Base-by-base conservation (phyloP, 1,139 yeast genomes). In the Suhomyces choctaworum region DNA sequence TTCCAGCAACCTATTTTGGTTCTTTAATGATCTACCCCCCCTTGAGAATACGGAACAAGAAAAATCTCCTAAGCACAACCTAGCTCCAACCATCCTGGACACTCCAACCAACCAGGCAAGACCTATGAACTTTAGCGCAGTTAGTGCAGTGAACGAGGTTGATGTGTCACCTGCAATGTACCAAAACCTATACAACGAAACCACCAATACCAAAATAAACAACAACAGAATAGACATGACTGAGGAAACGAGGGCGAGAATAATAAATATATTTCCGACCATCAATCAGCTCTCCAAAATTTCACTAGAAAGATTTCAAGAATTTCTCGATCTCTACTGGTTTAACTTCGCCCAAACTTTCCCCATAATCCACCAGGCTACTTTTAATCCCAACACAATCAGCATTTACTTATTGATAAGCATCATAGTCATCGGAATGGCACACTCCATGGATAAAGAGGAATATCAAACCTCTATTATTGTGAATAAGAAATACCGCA, bases 281-380 rank as follows among this genome's bases (percentile, higher is more conserved):
- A 21, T 25, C n/a, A 16, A 10, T 10, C 28, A 25, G 16, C n/a
- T 25, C 8, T n/a, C 8, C 3, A 21, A 25, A n/a, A 25, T 25
- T 9, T 8, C 21, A 7, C 16, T 25, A 16, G 28, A 25, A 11
- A 14, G 28, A 16, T 25, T 25, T 16, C 21, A 25, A 25, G 28
- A 25, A 13, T 25, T 16, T 16, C 15, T 25, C 4, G 28, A 25
- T 11, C 14, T 25, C 10, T 25, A 25, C 28, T 25, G 28, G 28
- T 25, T 25, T 12, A 25, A 25, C 11, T 25, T 25, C 16, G 28
- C 28, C n/a, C 28, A 25, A 16, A 25, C 28, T 10, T 25, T 25
- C 12, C 28, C 28, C 7, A 25, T 25, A 2, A 25, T 25, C 2
- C 28, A 25, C 13, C 28, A 25, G 21, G 28, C 28, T 6, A 25